Conservation (phyloP, 2,329 filamentous ascomycete species). For the Hypoxylon sp. region DNA sequence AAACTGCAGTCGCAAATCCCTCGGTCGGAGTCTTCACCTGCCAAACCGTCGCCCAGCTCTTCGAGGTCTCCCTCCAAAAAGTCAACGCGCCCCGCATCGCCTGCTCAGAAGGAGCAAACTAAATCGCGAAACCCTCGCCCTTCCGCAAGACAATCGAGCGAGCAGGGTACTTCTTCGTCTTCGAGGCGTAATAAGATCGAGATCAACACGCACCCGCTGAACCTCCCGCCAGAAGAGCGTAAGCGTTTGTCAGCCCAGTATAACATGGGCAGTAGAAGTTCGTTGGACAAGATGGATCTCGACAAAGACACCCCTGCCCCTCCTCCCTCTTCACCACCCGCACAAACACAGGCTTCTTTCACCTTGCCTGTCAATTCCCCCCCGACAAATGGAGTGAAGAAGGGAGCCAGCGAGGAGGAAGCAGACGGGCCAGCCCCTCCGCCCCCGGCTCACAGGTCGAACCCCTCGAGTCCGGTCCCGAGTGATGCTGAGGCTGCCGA, state of each 20-base stretch:
- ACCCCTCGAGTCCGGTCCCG: conserved; percentile 68
- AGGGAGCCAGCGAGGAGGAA: conserved; percentile 53
- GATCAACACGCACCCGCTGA: conserved; percentile 84
- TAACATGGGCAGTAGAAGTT: conserved; percentile 69
- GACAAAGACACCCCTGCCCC: conserved; percentile 69
- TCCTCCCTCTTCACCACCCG: conserved; percentile 62
- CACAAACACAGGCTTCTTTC: conserved; percentile 54
- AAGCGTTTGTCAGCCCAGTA: conserved; percentile 79
- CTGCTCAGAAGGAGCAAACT: conserved; percentile 47
- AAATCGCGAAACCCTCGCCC: conserved; percentile 59
- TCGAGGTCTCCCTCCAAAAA: conserved; percentile 45
- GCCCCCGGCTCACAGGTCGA: conserved; percentile 78
- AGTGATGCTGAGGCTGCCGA: conserved; percentile 81
- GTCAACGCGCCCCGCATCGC: conserved; percentile 47
- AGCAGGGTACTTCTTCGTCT: conserved; percentile 53
- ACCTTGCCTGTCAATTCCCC: conserved; percentile 62
- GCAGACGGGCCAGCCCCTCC: conserved; percentile 73
- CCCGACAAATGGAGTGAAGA: conserved; percentile 59
- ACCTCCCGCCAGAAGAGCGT: conserved; percentile 89
- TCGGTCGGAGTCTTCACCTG: conserved; percentile 47
- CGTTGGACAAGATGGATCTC: conserved; percentile 74
- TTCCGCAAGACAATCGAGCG: conserved; percentile 62
- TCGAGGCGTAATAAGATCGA: conserved; percentile 68
- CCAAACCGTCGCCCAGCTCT: conserved; percentile 41
- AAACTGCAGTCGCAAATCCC: conserved; percentile 41